Conservation (phyloP, 768 basidiomycete species). For the Hemileccinum impolitum region DNA sequence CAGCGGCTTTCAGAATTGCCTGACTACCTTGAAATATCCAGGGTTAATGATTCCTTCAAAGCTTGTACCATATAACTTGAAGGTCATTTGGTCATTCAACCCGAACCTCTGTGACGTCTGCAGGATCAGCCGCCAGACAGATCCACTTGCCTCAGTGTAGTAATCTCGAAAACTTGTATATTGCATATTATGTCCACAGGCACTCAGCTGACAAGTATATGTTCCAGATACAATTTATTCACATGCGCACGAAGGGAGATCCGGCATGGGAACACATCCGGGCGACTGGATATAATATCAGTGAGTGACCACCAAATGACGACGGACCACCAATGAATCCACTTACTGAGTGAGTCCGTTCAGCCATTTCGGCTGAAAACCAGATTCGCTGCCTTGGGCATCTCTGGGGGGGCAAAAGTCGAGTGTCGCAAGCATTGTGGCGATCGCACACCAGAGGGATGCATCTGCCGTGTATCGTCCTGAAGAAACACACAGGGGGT, state of each 20-base stretch:
- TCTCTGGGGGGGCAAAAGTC: constrained; percentile 2
- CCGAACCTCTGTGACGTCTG: no score
- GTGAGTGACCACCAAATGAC: no score
- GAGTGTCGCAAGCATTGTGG: constrained; percentile 15
- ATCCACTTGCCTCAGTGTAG: no score
- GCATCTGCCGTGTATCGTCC: constrained; percentile 3
- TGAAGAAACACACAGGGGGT: background rate
- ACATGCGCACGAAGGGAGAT: constrained; percentile 7
- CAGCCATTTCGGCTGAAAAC: constrained; percentile 3
- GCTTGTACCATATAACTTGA: no score
- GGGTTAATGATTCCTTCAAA: no score
- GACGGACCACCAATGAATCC: background rate
- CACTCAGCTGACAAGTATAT: background rate
- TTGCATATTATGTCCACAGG: background rate
- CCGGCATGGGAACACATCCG: constrained; percentile 7
- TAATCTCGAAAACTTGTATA: no score
- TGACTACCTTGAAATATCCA: no score
- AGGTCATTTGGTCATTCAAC: no score
- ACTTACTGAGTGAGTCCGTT: constrained; percentile 9
- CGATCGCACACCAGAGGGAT: constrained; percentile 5
- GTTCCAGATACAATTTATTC: background rate
- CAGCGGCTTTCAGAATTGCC: no score
- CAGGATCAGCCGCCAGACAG: no score
- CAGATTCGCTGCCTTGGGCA: background rate
- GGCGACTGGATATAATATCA: constrained; percentile 1